phyloP scores from a whole-genome alignment of 805 yeast genomes.

The Blastobotrys parvus region DNA sequence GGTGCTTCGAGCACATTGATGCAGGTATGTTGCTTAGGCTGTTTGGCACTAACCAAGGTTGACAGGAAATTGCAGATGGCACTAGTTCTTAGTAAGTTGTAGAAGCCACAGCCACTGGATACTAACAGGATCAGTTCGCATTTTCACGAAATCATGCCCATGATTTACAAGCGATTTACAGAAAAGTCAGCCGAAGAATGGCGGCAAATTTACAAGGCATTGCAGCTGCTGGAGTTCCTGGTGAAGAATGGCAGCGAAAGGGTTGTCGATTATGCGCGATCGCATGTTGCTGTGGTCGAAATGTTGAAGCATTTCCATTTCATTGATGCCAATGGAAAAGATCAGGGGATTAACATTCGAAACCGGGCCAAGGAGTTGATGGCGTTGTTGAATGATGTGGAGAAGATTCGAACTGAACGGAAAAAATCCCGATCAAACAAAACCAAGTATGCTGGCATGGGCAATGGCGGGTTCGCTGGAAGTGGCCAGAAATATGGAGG shows the following conservation, averaged over 20 bases:
- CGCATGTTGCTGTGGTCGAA: constrained; percentile 69
- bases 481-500: constrained; percentile 30
- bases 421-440: constrained; percentile 84
- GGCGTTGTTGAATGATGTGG: constrained; percentile 66
- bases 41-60: neutral
- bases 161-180: constrained; percentile 62
- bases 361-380: constrained; percentile 77
- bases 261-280: constrained; percentile 88
- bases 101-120: neutral
- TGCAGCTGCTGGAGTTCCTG: constrained; percentile 85
- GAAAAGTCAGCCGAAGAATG: constrained; percentile 95
- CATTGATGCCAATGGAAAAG: constrained; percentile 87
- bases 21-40: constrained; percentile 40
- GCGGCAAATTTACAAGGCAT: constrained; percentile 94
- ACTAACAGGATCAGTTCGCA: constrained; percentile 11
- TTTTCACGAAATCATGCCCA: constrained; percentile 39
- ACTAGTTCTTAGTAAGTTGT: constrained; percentile 55
- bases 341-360: constrained; percentile 92
- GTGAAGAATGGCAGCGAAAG: constrained; percentile 91
- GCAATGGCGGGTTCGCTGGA: constrained; percentile 32
- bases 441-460: constrained; percentile 74
- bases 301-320: constrained; percentile 92
- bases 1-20: constrained; percentile 86
- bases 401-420: constrained; percentile 69
- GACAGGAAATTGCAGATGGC: constrained; percentile 76